Evolutionary conservation across 1,139 yeast genomes (phyloP).

Genomic region (Saccharomyces hybrid): DNA sequence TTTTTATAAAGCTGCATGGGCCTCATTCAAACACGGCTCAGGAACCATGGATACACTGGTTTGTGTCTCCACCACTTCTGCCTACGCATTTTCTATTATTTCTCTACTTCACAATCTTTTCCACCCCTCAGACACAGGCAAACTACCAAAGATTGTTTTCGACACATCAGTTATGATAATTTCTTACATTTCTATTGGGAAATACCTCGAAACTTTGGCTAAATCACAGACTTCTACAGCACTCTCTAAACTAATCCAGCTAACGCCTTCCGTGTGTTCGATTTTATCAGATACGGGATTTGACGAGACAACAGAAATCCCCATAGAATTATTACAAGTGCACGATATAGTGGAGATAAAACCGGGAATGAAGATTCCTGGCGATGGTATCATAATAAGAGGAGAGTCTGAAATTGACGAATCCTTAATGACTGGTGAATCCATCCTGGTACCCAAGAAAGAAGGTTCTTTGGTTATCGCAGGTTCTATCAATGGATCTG

Average conservation of each 20-base stretch:
- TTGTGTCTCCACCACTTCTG: slow-evolving; percentile 70
- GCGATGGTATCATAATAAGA: slow-evolving; percentile 73
- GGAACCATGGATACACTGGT: slow-evolving; percentile 97
- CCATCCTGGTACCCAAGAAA: slow-evolving; percentile 59
- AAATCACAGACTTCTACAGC: slow-evolving; percentile 92
- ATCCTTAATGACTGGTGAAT: slow-evolving; percentile 84
- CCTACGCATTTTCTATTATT: slow-evolving; percentile 64
- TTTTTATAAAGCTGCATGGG: slow-evolving; percentile 57
- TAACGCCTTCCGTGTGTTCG: slow-evolving; percentile 72
- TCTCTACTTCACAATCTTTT: slow-evolving; percentile 43
- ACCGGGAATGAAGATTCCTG: slow-evolving; percentile 86
- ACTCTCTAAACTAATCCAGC: slow-evolving; percentile 65
- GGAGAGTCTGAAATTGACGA: slow-evolving; percentile 86
- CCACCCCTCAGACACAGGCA: slow-evolving; percentile 23
- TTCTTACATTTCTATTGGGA: slow-evolving; percentile 77
- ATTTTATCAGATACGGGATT: slow-evolving; percentile 38
- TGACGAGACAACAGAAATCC: slow-evolving; percentile 34
- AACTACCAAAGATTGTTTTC: slow-evolving; percentile 66
- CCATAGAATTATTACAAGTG: slow-evolving; percentile 68
- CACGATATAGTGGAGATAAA: slow-evolving; percentile 69
- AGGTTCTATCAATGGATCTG: slow-evolving; percentile 83
- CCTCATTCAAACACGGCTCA: slow-evolving; percentile 58
- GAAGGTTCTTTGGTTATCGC: slow-evolving; percentile 66
- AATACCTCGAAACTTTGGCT: slow-evolving; percentile 84
- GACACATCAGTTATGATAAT: slow-evolving; percentile 84